Evolutionary conservation across 768 basidiomycete genomes (phyloP).

Genomic region (Paxillus involutus): DNA sequence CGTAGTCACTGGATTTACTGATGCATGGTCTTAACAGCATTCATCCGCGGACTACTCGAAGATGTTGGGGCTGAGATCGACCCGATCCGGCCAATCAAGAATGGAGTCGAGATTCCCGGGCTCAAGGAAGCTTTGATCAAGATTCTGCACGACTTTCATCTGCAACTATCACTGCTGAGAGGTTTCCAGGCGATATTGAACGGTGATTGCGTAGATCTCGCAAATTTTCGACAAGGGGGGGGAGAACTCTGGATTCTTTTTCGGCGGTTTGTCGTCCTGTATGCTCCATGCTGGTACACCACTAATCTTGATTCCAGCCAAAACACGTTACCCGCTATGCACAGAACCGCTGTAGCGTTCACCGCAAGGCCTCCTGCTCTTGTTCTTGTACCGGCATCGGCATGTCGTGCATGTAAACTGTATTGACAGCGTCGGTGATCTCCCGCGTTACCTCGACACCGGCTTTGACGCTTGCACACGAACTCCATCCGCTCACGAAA

Average conservation of each 20-base stretch:
- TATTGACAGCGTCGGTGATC: constrained; percentile 58
- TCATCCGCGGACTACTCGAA: constrained; percentile 93
- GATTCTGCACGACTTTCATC: too few relatives aligned
- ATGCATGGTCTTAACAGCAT: constrained; percentile 47
- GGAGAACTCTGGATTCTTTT: constrained; percentile 79
- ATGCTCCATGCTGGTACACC: neutral
- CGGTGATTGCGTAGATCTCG: too few relatives aligned
- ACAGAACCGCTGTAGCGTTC: constrained; percentile 52
- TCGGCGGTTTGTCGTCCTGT: constrained; percentile 59
- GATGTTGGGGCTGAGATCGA: constrained; percentile 96
- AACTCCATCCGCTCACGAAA: too few relatives aligned
- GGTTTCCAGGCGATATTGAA: too few relatives aligned
- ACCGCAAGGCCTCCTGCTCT: constrained; percentile 59
- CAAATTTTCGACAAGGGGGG: constrained; percentile 64
- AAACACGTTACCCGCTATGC: constrained; percentile 69
- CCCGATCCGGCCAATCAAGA: constrained; percentile 91
- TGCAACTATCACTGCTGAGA: too few relatives aligned
- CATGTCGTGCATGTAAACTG: constrained; percentile 86
- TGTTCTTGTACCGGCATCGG: constrained; percentile 88
- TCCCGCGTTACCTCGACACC: constrained; percentile 61
- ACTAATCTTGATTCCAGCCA: constrained; percentile 41
- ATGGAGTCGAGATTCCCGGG: constrained; percentile 95
- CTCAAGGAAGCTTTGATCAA: constrained; percentile 88
- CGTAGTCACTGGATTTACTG: neutral
- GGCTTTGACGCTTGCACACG: too few relatives aligned